phyloP scores from a whole-genome alignment of 2,329 filamentous ascomycete genomes.

The Penicillium hesseltinei region DNA sequence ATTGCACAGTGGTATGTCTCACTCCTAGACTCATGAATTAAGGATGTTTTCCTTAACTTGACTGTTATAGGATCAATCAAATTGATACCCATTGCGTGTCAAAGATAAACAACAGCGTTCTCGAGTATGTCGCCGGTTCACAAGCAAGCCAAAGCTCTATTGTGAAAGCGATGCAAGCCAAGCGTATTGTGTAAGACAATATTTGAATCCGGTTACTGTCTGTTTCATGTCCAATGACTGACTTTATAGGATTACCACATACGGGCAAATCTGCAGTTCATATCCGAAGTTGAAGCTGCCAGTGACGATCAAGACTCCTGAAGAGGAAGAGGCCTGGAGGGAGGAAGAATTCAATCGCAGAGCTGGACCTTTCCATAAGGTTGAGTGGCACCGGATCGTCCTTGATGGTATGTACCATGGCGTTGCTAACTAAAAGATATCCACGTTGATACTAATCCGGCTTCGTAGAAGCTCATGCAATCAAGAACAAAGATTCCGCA shows the following conservation, averaged over 20 bases:
- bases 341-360: constrained; percentile 15
- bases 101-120: constrained; percentile 12
- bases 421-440: not conserved
- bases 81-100: constrained; percentile 33
- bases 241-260: constrained; percentile 37
- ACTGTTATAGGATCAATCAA: constrained; percentile 27
- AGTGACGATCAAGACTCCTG: constrained; percentile 11
- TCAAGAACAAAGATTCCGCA: constrained; percentile 37
- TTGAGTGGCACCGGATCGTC: constrained; percentile 42
- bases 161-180: constrained; percentile 26
- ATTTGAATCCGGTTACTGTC: not conserved
- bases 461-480: constrained; percentile 33
- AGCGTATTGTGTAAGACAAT: not conserved
- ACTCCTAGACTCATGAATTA: not conserved
- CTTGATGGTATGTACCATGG: constrained; percentile 35
- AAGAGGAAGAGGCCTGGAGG: constrained; percentile 27
- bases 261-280: constrained; percentile 36
- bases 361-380: constrained; percentile 34
- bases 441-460: not conserved
- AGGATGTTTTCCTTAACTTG: not conserved
- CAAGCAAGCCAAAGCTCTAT: constrained; percentile 20
- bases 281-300: constrained; percentile 30
- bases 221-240: constrained; percentile 1
- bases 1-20: constrained; percentile 34
- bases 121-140: constrained; percentile 25